Conservation (phyloP, 768 basidiomycete genomes). For the Xerocomellus chrysenteron region DNA sequence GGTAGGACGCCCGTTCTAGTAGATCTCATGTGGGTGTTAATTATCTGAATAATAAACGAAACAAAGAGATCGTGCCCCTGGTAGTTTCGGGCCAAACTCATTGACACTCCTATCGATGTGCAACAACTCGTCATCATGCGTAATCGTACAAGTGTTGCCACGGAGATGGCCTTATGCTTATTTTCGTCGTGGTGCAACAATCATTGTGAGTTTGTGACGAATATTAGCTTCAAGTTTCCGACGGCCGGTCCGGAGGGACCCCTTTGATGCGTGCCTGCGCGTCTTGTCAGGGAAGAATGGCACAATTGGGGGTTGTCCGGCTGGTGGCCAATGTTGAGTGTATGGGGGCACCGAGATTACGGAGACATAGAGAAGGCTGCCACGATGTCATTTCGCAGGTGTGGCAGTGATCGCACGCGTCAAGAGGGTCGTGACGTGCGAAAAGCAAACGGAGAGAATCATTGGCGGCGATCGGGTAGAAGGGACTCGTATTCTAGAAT, state of each 20-base stretch:
- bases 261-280: conserved; percentile 32
- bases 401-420: conserved; percentile 33
- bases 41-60: too few relatives aligned
- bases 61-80: too few relatives aligned
- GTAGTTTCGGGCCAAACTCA: too few relatives aligned
- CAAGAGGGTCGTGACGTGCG: conserved; percentile 44
- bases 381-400: conserved; percentile 5
- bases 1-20: conserved; percentile 17
- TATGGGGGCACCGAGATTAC: conserved; percentile 60
- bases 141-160: too few relatives aligned
- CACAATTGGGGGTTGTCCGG: conserved; percentile 34
- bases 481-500: conserved; percentile 23
- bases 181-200: too few relatives aligned
- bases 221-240: too few relatives aligned
- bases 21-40: background rate
- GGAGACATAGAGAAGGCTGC: conserved; percentile 46
- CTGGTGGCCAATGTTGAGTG: conserved; percentile 52
- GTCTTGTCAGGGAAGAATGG: conserved; percentile 27
- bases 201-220: too few relatives aligned
- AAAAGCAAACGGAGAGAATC: conserved; percentile 52
- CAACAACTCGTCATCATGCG: too few relatives aligned
- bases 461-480: conserved; percentile 52
- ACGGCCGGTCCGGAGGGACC: too few relatives aligned
- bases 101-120: too few relatives aligned
- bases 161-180: too few relatives aligned